Percentiles rank a stretch among this genome's conserved stretches.
These are phyloP conservation scores for Pythium biforme DNA, from an alignment of 352 stramenopile species.

Conservation along the genomic window DNA sequence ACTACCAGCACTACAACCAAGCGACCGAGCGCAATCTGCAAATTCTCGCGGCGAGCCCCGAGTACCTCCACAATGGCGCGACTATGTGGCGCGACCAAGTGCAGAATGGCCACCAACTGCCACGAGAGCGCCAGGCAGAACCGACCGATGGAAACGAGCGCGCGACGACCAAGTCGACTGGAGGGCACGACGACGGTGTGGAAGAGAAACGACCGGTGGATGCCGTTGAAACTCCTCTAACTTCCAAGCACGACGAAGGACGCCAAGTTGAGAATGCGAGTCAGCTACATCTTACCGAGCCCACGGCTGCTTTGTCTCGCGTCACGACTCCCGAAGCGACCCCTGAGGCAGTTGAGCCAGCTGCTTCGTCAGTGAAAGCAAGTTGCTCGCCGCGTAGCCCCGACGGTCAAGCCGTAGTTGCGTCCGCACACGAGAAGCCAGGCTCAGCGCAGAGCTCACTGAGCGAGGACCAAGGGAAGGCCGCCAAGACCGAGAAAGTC, in stretches of 20 bases:
- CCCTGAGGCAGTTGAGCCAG: neutral
- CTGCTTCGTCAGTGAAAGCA: neutral
- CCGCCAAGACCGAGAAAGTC: slow-evolving; percentile 31
- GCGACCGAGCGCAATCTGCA: slow-evolving; percentile 54
- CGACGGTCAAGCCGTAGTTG: neutral
- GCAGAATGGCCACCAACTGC: slow-evolving; percentile 13
- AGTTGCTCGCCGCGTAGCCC: neutral
- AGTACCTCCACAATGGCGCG: slow-evolving; percentile 42
- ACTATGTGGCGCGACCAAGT: slow-evolving; percentile 46
- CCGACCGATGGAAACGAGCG: neutral
- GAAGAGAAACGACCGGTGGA: slow-evolving; percentile 5
- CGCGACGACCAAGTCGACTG: neutral
- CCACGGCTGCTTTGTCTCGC: neutral
- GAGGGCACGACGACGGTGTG: neutral
- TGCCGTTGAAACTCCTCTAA: too few relatives aligned
- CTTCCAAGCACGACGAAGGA: slow-evolving; percentile 13
- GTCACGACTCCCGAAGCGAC: slow-evolving; percentile 5
- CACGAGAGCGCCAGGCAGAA: slow-evolving; percentile 2
- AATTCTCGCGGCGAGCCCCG: slow-evolving; percentile 42
- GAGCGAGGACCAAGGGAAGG: neutral
- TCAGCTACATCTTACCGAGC: neutral
- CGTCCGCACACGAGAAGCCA: neutral
- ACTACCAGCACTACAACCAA: slow-evolving; percentile 48
- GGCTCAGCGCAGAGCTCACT: neutral
- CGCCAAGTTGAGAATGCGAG: slow-evolving; percentile 3